Evolutionary conservation across 2,329 filamentous ascomycete species (phyloP).

Genomic region (Beauveria caledonica): DNA sequence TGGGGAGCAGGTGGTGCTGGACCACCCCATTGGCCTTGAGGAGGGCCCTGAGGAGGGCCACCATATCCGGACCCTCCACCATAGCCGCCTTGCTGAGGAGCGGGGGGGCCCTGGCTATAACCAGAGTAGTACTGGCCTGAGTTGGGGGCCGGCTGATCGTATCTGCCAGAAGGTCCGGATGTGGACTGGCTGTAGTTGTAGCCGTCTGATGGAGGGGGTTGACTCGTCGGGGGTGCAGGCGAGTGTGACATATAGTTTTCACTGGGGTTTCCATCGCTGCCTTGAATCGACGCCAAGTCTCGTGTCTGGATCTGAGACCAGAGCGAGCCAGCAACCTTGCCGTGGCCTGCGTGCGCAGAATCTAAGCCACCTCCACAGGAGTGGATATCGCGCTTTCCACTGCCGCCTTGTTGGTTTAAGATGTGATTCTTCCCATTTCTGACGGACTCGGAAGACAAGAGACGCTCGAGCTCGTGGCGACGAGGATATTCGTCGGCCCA

Average conservation of each 20-base stretch:
- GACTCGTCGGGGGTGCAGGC: conserved; percentile 27
- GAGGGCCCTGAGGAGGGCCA: conserved; percentile 15
- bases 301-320: conserved; percentile 54
- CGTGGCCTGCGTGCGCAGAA: conserved; percentile 43
- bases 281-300: conserved; percentile 48
- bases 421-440: conserved; percentile 74
- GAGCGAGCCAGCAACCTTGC: conserved; percentile 50
- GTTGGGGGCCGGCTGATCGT: conserved; percentile 26
- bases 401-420: conserved; percentile 28
- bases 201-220: conserved; percentile 22
- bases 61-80: conserved; percentile 21
- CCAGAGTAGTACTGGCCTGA: conserved; percentile 24
- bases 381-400: conserved; percentile 19
- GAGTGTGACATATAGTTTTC: conserved; percentile 31
- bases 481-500: conserved; percentile 69
- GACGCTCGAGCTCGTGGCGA: conserved; percentile 57
- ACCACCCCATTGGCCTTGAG: conserved; percentile 14
- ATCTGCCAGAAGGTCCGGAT: conserved; percentile 18
- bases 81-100: conserved; percentile 20
- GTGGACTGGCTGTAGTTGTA: conserved; percentile 34
- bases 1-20: conserved; percentile 17
- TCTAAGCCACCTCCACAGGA: conserved; percentile 30
- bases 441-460: conserved; percentile 80
- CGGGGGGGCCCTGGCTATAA: conserved; percentile 23
- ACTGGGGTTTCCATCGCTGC: conserved; percentile 33